Evolutionary conservation across 1,284 basidiomycete genomes (phyloP).

Genomic region (Microbotryum scabiosae): DNA sequence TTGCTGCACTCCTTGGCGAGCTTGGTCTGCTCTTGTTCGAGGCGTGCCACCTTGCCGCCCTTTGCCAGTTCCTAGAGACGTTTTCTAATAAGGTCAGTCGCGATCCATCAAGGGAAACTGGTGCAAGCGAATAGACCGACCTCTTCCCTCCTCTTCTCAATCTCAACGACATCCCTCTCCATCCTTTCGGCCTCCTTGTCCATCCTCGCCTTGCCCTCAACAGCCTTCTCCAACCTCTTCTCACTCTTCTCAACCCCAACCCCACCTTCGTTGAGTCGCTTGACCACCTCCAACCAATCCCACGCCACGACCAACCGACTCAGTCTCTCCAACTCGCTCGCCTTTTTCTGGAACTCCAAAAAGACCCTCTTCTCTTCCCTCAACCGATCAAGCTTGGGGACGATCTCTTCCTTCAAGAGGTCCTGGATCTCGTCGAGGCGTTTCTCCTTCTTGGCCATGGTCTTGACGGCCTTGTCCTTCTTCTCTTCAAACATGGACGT

Average conservation of each 20-base stretch:
- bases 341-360: constrained; percentile 83
- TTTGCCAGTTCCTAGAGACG: constrained; percentile 50
- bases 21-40: constrained; percentile 68
- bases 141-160: constrained; percentile 54
- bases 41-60: constrained; percentile 67
- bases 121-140: constrained; percentile 32
- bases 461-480: constrained; percentile 94
- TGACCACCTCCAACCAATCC: constrained; percentile 63
- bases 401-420: constrained; percentile 82
- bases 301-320: constrained; percentile 75
- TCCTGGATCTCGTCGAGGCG: constrained; percentile 81
- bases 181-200: constrained; percentile 38
- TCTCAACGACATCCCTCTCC: constrained; percentile 54
- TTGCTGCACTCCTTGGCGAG: constrained; percentile 81
- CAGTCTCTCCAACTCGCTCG: constrained; percentile 81
- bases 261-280: constrained; percentile 41
- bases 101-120: constrained; percentile 2
- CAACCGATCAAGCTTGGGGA: constrained; percentile 85
- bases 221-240: constrained; percentile 44
- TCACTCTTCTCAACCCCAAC: constrained; percentile 45
- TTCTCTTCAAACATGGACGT: constrained; percentile 99
- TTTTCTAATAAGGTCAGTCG: background rate
- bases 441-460: constrained; percentile 96
- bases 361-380: constrained; percentile 83
- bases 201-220: constrained; percentile 37